Base-by-base conservation (phyloP, 2,329 filamentous ascomycete species). In the Neopestalotiopsis rosae region DNA sequence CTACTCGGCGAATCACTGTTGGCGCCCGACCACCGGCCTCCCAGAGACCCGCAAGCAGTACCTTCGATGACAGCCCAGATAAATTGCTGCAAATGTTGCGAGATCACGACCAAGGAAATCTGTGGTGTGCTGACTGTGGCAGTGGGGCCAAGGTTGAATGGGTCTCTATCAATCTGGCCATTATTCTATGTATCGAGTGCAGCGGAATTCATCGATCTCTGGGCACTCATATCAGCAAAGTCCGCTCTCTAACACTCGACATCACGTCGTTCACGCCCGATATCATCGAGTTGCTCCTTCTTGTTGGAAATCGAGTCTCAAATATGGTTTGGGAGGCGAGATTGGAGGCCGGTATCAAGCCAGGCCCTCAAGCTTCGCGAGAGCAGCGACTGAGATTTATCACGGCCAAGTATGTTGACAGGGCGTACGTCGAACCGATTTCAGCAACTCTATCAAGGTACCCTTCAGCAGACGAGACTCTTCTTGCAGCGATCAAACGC, bases 91-190 rank as follows among this genome's bases (percentile, higher is more conserved):
- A 97, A 78, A 90, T 92, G 77, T 89, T 99, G 57, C 92, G 95
- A 64, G 93, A 97, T 69, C 93, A 92, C 64, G 96, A 99, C 76
- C 92, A 97, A 75, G 95, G 94, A 56, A 99, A 99, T 80, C 92
- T 90, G 73, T 93, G 92, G 88, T 99, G 96, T 78, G 96, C 96
- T 17, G 96, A 99, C 79, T 99, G 96, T 77, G 93, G 94, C 12
- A 97, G 94, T 7, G 92, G 92, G 42, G 89, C 91, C 76, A 98
- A 98, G 83, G 95, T 97, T 28, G 96, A 99, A 80, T 99, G 96
- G 96, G 96, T 98, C 34, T 98, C 96, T 0, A 97, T 99, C 81
- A 99, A 99, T 76, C 87, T 99, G 4, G 96, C 94, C 61, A 97
- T 99, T 69, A 91, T 99, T 67, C 88, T 99, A 24, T 99, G 96